These are phyloP conservation scores for Paragyromitra xinjiangensis DNA, from an alignment of 495 filamentous ascomycete species.

Conservation along the genomic window DNA sequence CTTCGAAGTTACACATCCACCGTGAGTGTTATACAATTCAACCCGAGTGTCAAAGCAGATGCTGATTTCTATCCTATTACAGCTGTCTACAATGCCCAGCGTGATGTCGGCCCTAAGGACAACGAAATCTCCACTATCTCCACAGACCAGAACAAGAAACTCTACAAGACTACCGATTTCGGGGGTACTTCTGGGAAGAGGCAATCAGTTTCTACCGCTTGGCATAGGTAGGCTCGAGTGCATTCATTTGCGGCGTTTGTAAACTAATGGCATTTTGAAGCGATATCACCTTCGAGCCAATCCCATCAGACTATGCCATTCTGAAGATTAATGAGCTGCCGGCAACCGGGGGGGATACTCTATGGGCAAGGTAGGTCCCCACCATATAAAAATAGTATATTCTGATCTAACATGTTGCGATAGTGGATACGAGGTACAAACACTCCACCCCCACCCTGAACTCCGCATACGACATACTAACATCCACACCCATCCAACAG, in stretches of 20 bases:
- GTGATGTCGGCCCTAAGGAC: slow-evolving; percentile 69
- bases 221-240: slow-evolving; percentile 28
- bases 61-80: neutral
- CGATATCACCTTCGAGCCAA: slow-evolving; percentile 74
- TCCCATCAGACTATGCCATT: slow-evolving; percentile 71
- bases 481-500: slow-evolving; percentile 62
- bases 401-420: neutral
- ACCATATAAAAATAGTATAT: slow-evolving; percentile 62
- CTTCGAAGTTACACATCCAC: slow-evolving; percentile 75
- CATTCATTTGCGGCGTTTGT: neutral
- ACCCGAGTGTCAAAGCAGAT: neutral
- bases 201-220: slow-evolving; percentile 47
- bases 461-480: neutral
- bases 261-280: slow-evolving; percentile 65
- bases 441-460: slow-evolving; percentile 45
- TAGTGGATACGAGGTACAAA: slow-evolving; percentile 60
- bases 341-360: slow-evolving; percentile 71
- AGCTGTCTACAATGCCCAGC: slow-evolving; percentile 64
- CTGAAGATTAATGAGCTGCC: slow-evolving; percentile 70
- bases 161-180: slow-evolving; percentile 62
- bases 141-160: slow-evolving; percentile 66
- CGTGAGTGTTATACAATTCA: slow-evolving; percentile 47
- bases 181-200: slow-evolving; percentile 37
- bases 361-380: slow-evolving; percentile 69
- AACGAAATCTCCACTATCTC: slow-evolving; percentile 79